Percentiles rank a stretch among this genome's conserved stretches.
These are phyloP conservation scores for Pholiota microspora DNA, from an alignment of 768 basidiomycete genomes.

Conservation along the genomic window DNA sequence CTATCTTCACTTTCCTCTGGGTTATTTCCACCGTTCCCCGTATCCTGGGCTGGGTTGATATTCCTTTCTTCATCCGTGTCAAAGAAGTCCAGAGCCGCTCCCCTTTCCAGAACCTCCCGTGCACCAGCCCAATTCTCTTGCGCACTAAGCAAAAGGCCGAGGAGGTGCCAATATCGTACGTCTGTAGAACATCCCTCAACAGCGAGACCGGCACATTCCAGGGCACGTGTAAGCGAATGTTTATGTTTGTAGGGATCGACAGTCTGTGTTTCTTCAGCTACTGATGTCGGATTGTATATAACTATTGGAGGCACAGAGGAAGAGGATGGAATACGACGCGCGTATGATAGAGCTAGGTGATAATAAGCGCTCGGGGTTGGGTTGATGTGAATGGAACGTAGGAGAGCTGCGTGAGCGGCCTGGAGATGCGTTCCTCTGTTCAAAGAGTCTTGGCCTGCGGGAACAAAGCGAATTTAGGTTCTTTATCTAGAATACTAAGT, in stretches of 20 bases:
- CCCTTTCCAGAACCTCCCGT: conserved; percentile 73
- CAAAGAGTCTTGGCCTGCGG: conserved; percentile 61
- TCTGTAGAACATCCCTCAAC: conserved; percentile 65
- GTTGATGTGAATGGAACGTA: conserved; percentile 42
- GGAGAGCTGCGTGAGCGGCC: conserved; percentile 51
- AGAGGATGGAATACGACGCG: conserved; percentile 35
- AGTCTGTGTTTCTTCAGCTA: not conserved
- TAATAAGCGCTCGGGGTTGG: conserved; percentile 64
- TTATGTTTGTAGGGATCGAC: conserved; percentile 3
- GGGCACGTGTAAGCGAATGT: conserved; percentile 40
- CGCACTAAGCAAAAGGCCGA: conserved; percentile 79
- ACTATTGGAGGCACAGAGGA: not conserved
- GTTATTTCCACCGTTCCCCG: conserved; percentile 13
- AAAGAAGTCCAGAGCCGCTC: conserved; percentile 55
- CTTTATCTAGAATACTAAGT: not conserved
- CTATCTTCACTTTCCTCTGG: conserved; percentile 19
- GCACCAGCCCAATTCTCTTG: conserved; percentile 81
- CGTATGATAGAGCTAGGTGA: conserved; percentile 76
- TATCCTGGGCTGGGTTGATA: conserved; percentile 12
- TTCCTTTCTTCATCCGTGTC: conserved; percentile 18
- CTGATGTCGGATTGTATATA: not conserved
- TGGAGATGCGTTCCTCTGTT: conserved; percentile 59
- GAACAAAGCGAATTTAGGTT: not conserved
- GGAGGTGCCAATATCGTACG: conserved; percentile 86
- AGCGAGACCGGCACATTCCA: conserved; percentile 63